A percentile compares a stretch with the other conserved stretches of the same genome.
Evolutionary conservation across 805 yeast genomes (phyloP).

Genomic region (Naumovozyma dairenensis): DNA sequence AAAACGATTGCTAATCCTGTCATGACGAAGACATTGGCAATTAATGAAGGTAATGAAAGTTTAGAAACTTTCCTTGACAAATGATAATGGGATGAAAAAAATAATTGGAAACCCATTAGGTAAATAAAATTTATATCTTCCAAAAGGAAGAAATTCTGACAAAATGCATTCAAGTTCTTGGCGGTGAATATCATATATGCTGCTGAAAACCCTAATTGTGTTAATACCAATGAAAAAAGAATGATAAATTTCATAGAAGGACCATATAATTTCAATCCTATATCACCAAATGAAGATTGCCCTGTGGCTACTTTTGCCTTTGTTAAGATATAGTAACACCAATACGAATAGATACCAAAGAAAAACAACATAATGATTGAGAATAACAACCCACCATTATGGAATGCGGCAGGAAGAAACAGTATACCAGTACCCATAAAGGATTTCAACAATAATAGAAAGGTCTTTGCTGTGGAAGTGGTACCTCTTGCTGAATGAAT

Average conservation of each 20-base stretch:
- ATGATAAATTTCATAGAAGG: constrained; percentile 54
- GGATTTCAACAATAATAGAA: constrained; percentile 60
- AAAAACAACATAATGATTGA: constrained; percentile 42
- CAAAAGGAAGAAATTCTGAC: constrained; percentile 38
- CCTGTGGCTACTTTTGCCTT: constrained; percentile 47
- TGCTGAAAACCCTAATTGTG: constrained; percentile 74
- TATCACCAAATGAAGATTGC: constrained; percentile 72
- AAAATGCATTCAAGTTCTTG: constrained; percentile 58
- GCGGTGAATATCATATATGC: constrained; percentile 75
- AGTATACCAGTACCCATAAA: constrained; percentile 72
- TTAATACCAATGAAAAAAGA: constrained; percentile 50
- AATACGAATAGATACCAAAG: constrained; percentile 63
- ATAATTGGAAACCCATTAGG: constrained; percentile 45
- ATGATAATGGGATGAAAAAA: constrained; percentile 57
- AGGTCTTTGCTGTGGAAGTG: constrained; percentile 65
- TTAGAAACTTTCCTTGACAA: constrained; percentile 69
- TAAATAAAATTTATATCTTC: constrained; percentile 30
- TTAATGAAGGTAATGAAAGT: constrained; percentile 57
- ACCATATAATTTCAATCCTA: constrained; percentile 58
- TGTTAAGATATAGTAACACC: constrained; percentile 65
- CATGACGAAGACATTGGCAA: constrained; percentile 63
- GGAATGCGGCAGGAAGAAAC: constrained; percentile 59
- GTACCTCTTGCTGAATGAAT: constrained; percentile 37
- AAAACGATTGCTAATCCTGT: constrained; percentile 57
- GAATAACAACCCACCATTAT: constrained; percentile 62